Evolutionary conservation across 768 basidiomycete species (phyloP).

Genomic region (Naematelia encephala): DNA sequence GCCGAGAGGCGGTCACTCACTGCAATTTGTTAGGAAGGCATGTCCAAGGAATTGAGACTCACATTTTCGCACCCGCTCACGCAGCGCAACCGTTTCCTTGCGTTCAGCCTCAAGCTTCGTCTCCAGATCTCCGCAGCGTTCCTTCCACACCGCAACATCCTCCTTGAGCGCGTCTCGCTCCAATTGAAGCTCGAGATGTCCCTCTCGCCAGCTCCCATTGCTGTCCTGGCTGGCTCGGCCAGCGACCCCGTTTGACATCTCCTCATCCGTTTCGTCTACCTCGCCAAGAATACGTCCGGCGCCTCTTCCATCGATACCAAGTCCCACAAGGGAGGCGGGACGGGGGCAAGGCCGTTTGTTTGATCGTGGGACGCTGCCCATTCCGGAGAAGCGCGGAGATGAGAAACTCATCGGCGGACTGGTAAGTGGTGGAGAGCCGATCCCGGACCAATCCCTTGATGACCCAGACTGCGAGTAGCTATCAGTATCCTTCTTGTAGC

Average conservation of each 20-base stretch:
- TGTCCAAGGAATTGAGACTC: conserved; percentile 20
- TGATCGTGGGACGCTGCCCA: conserved; percentile 13
- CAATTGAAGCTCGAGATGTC: conserved; percentile 56
- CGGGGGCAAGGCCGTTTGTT: conserved; percentile 35
- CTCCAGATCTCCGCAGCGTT: conserved; percentile 71
- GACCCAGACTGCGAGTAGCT: conserved; percentile 14
- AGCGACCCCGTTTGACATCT: background rate
- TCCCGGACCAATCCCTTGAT: conserved; percentile 20
- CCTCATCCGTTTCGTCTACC: conserved; percentile 32
- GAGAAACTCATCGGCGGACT: conserved; percentile 12
- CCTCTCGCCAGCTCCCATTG: conserved; percentile 16
- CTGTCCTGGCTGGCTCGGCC: conserved; percentile 6
- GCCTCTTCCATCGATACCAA: conserved; percentile 21
- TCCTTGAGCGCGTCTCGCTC: conserved; percentile 85
- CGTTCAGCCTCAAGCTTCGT: conserved; percentile 64
- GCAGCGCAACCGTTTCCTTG: conserved; percentile 77
- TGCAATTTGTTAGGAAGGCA: conserved; percentile 4
- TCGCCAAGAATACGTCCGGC: conserved; percentile 32
- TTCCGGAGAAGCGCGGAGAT: conserved; percentile 13
- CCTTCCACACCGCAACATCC: conserved; percentile 84
- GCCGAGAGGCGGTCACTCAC: conserved; percentile 44
- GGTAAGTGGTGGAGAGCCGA: conserved; percentile 11
- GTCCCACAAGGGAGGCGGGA: conserved; percentile 27
- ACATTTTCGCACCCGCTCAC: conserved; percentile 57
- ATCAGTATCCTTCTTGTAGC: conserved; percentile 35